phyloP scores from a whole-genome alignment of 345 rosid species.

The Rhodamnia rubescens region DNA sequence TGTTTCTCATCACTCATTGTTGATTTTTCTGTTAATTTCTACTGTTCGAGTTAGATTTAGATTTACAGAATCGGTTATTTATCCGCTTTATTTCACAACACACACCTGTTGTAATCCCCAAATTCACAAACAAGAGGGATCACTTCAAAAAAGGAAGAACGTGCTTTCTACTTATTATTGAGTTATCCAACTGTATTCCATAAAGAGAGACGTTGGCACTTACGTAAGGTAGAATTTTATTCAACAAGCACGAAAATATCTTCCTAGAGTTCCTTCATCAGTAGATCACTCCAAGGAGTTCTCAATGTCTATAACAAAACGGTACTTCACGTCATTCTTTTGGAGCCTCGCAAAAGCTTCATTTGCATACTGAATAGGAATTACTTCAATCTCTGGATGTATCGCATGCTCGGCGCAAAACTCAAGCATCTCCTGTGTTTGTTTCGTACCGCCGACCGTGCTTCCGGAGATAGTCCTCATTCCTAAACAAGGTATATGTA shows the following conservation, averaged over 20 bases:
- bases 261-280: not conserved
- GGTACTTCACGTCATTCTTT: conserved; percentile 19
- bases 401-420: conserved; percentile 17
- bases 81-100: not conserved
- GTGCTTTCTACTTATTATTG: not conserved
- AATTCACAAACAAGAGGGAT: not conserved
- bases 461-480: conserved; percentile 19
- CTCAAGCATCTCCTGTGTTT: conserved; percentile 28
- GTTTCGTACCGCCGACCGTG: conserved; percentile 10
- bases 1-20: not conserved
- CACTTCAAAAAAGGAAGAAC: not conserved
- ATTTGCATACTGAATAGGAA: conserved; percentile 20
- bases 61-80: not conserved
- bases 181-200: not conserved
- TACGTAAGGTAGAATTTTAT: not conserved
- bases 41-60: not conserved
- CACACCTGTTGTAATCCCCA: not conserved
- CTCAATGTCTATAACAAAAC: conserved; percentile 21
- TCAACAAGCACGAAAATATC: not conserved
- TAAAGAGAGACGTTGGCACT: not conserved
- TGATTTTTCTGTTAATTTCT: not conserved
- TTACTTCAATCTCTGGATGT: conserved; percentile 18
- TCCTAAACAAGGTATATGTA: not conserved
- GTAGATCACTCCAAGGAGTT: conserved; percentile 12
- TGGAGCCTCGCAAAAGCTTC: conserved; percentile 25